Percentiles rank a stretch among this genome's conserved stretches.
Conservation (phyloP, 1,139 yeast genomes). For the Ogataea hybrid region DNA sequence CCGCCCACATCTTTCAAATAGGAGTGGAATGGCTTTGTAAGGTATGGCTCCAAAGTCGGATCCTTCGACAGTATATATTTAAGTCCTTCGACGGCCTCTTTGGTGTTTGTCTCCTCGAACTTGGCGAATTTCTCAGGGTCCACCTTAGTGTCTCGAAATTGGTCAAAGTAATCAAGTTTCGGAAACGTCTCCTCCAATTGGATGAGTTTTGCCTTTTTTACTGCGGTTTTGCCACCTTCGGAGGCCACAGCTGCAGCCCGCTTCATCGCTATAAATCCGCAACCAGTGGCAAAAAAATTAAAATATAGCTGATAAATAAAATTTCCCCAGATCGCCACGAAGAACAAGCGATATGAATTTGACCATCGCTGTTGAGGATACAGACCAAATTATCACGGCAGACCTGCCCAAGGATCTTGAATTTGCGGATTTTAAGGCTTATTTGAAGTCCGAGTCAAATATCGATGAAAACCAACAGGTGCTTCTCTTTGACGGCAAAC, state of each 20-base stretch:
- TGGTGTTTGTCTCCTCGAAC: conserved; percentile 36
- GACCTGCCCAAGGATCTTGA: too few species aligned
- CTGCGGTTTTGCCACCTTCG: conserved; percentile 5
- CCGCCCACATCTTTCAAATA: conserved; percentile 6
- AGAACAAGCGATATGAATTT: too few species aligned
- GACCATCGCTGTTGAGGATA: too few species aligned
- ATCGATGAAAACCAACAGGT: too few species aligned
- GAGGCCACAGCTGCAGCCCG: conserved; percentile 3
- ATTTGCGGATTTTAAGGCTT: too few species aligned
- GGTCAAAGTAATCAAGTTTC: conserved; percentile 3
- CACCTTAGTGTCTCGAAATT: neutral
- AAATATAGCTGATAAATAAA: too few species aligned
- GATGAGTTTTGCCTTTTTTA: conserved; percentile 9
- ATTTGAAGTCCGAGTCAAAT: too few species aligned
- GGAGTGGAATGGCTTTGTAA: conserved; percentile 28
- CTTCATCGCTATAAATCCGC: conserved; percentile 2
- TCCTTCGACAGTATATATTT: conserved; percentile 35
- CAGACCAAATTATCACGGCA: too few species aligned
- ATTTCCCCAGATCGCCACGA: too few species aligned
- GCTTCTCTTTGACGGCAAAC: too few species aligned
- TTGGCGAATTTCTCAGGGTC: neutral
- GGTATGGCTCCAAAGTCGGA: conserved; percentile 30
- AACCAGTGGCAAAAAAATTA: conserved; percentile 11
- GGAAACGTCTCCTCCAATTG: conserved; percentile 5
- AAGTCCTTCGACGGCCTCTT: conserved; percentile 35